A percentile compares a stretch with the other conserved stretches of the same genome.
Conservation (phyloP, 495 filamentous ascomycete species). For the Cetradonia linearis region DNA sequence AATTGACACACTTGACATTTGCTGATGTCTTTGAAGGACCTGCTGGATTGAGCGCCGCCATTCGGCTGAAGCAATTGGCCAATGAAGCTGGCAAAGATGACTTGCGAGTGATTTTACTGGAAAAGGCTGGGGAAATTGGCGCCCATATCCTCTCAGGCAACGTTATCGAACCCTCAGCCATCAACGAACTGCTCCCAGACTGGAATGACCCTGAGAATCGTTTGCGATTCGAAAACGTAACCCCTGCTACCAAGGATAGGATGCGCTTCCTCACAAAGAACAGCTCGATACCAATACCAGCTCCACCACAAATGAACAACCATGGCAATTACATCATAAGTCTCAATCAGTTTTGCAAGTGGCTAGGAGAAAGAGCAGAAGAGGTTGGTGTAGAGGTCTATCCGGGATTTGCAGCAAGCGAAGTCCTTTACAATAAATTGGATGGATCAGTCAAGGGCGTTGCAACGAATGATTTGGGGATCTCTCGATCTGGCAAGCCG, state of each 20-base stretch:
- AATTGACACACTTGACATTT: neutral
- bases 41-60: conserved; percentile 84
- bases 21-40: conserved; percentile 46
- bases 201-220: conserved; percentile 85
- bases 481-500: conserved; percentile 68
- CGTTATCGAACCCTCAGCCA: conserved; percentile 79
- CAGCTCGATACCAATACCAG: conserved; percentile 64
- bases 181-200: conserved; percentile 87
- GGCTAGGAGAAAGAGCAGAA: conserved; percentile 90
- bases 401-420: conserved; percentile 87
- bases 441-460: conserved; percentile 91
- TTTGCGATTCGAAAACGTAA: conserved; percentile 71
- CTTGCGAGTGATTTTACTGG: conserved; percentile 82
- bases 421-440: conserved; percentile 66
- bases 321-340: conserved; percentile 96
- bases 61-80: conserved; percentile 89
- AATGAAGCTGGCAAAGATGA: conserved; percentile 94
- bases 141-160: conserved; percentile 94
- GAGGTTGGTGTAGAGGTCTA: conserved; percentile 98
- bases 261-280: conserved; percentile 94
- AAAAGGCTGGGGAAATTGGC: conserved; percentile 92
- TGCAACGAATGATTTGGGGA: conserved; percentile 88
- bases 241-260: conserved; percentile 68
- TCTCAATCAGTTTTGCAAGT: conserved; percentile 86
- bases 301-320: conserved; percentile 96